A percentile compares a stretch with the other conserved stretches of the same genome.
These are phyloP conservation scores for Aspergillus calidoustus DNA, from an alignment of 2,329 filamentous ascomycete species.

Conservation along the genomic window DNA sequence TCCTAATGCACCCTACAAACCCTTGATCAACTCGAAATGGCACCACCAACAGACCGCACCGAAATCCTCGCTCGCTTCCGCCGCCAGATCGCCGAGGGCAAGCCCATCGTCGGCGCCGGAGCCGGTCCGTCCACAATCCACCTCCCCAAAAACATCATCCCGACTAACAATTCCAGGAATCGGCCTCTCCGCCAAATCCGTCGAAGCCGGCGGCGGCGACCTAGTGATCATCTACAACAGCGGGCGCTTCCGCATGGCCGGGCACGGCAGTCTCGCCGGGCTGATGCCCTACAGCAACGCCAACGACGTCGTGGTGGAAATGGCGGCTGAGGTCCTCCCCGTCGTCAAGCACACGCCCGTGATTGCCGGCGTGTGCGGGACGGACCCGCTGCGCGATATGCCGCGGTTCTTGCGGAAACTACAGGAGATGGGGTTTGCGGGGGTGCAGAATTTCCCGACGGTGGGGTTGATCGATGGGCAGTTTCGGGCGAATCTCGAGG, in stretches of 20 bases:
- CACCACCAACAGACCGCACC: slow-evolving; percentile 60
- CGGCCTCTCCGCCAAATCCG: slow-evolving; percentile 71
- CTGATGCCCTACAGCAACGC: slow-evolving; percentile 74
- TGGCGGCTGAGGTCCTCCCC: slow-evolving; percentile 70
- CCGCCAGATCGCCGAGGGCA: slow-evolving; percentile 58
- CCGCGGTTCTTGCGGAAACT: slow-evolving; percentile 64
- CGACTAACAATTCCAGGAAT: slow-evolving; percentile 54
- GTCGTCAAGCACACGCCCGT: slow-evolving; percentile 68
- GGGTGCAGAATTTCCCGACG: slow-evolving; percentile 75
- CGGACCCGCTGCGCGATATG: slow-evolving; percentile 70
- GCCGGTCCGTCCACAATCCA: slow-evolving; percentile 50
- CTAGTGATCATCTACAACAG: slow-evolving; percentile 76
- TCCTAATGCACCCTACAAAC: neutral
- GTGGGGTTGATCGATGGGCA: slow-evolving; percentile 72
- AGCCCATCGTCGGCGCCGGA: slow-evolving; percentile 69
- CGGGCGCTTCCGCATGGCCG: slow-evolving; percentile 74
- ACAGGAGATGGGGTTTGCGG: slow-evolving; percentile 66
- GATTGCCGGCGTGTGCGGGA: slow-evolving; percentile 72
- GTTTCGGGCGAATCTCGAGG: slow-evolving; percentile 70
- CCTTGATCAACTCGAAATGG: slow-evolving; percentile 46
- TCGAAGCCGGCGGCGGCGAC: slow-evolving; percentile 70
- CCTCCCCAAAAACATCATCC: neutral
- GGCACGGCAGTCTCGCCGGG: slow-evolving; percentile 69
- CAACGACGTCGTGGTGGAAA: slow-evolving; percentile 71
- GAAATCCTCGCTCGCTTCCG: slow-evolving; percentile 62